Evolutionary conservation across 2,329 filamentous ascomycete genomes (phyloP).

Genomic region (Aspergillus terreus): DNA sequence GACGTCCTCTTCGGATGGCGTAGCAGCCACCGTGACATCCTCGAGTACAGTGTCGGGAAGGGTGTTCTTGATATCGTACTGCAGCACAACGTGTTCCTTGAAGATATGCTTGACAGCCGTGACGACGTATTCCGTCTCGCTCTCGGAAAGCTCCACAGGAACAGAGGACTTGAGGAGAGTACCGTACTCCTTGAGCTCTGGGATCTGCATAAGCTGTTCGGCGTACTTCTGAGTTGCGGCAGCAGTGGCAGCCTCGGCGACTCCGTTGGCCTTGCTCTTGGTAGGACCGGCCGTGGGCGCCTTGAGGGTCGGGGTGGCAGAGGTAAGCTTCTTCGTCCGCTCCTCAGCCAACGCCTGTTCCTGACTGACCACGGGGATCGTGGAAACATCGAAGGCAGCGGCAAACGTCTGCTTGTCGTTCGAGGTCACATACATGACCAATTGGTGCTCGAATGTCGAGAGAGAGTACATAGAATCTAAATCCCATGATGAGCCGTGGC

Average conservation of each 20-base stretch:
- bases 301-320: constrained; percentile 88
- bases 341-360: constrained; percentile 97
- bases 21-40: constrained; percentile 78
- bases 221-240: constrained; percentile 85
- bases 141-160: constrained; percentile 86
- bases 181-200: constrained; percentile 87
- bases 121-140: constrained; percentile 96
- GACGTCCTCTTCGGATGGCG: constrained; percentile 72
- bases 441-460: constrained; percentile 91
- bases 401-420: constrained; percentile 83
- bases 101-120: constrained; percentile 93
- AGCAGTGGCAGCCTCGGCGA: constrained; percentile 73
- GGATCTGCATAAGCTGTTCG: constrained; percentile 80
- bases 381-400: constrained; percentile 81
- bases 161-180: constrained; percentile 86
- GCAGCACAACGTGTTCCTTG: constrained; percentile 92
- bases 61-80: constrained; percentile 98
- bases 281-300: constrained; percentile 76
- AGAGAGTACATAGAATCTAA: constrained; percentile 92
- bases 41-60: constrained; percentile 85
- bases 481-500: constrained; percentile 17
- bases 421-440: constrained; percentile 95
- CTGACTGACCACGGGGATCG: constrained; percentile 87
- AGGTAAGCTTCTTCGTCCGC: constrained; percentile 93
- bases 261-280: constrained; percentile 64